phyloP scores from a whole-genome alignment of 306 rosid genomes.

The Medicago ruthenica region DNA sequence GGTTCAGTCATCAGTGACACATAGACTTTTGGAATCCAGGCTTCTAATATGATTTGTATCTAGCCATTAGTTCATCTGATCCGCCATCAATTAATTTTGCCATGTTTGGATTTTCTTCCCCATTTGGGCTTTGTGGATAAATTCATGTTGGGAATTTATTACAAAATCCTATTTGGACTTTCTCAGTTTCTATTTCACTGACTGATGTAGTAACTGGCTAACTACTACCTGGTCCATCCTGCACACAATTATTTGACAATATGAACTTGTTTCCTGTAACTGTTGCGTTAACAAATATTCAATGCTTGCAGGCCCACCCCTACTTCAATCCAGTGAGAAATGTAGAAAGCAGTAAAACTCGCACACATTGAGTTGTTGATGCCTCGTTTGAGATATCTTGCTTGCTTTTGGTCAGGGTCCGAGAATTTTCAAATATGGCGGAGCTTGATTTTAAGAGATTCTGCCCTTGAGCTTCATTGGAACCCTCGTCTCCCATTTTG shows the following conservation, averaged over 20 bases:
- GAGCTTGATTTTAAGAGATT: conserved; percentile 48
- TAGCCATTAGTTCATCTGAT: neutral
- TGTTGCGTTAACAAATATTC: neutral
- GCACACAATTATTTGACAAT: neutral
- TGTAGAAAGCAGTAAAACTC: conserved; percentile 81
- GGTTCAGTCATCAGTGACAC: neutral
- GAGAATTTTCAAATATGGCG: conserved; percentile 40
- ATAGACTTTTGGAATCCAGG: conserved; percentile 15
- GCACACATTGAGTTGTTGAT: conserved; percentile 54
- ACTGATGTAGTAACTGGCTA: neutral
- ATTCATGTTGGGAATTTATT: neutral
- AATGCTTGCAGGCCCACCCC: conserved; percentile 79
- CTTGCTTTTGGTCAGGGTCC: conserved; percentile 6
- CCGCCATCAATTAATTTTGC: neutral
- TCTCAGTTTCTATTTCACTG: neutral
- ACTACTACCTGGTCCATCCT: neutral
- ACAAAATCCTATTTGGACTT: neutral
- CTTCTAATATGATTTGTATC: conserved; percentile 19
- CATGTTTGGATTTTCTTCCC: conserved; percentile 2
- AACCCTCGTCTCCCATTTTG: neutral
- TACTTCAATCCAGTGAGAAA: conserved; percentile 77
- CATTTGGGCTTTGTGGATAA: neutral
- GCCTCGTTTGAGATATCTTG: conserved; percentile 35
- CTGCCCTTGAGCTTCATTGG: conserved; percentile 31
- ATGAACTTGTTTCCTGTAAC: conserved; percentile 14